Evolutionary conservation across 345 rosid genomes (phyloP), one percentile per base, ranked within the genome.

Genomic region (Nasturtium officinale): DNA sequence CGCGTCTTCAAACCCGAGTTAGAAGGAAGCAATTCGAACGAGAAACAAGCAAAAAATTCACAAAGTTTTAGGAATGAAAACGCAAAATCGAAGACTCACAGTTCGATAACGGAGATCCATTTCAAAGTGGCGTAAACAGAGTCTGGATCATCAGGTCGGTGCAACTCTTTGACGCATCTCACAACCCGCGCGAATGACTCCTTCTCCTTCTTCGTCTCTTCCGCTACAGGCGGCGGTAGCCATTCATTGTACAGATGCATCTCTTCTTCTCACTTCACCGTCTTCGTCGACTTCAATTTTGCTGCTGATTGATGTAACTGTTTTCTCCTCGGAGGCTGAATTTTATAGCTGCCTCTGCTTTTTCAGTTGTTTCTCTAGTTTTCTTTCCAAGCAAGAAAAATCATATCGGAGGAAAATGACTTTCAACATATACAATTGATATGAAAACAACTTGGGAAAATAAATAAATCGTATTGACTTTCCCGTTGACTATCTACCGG

Each of bases 161-260:
- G 79, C 37, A 77, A 77, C 37, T 72, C 80, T 79, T 84, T 85
- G 78, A 95, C 85, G 72, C 92, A 82, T 67, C 72, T 76, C 52
- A 95, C 85, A 9, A 85, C 96, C 4, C 78, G 78, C 23, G 91
- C 83, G 81, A 95, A 95, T 5, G 99, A 88, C 61, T 91, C 87
- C 33, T 79, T 79, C 85, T 95, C 99, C 73, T 80, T 83, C 84
- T 77, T 82, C 65, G 96, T 84, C 77, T 86, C 90, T 78, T 86
- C 93, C 65, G 87, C 97, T 66, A 95, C 92, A 33, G 93, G 93
- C 20, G 96, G 99, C 18, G 99, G 99, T 69, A 95, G 74, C 99
- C 96, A 91, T 26, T 85, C 96, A 82, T 95, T 91, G 84, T 88
- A 91, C 68, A 91, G 89, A 83, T 95, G 99, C 99, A 91, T 95